Evolutionary conservation across 345 rosid species (phyloP), one percentile per base, ranked within the genome.

Genomic region (Citrus australasica): DNA sequence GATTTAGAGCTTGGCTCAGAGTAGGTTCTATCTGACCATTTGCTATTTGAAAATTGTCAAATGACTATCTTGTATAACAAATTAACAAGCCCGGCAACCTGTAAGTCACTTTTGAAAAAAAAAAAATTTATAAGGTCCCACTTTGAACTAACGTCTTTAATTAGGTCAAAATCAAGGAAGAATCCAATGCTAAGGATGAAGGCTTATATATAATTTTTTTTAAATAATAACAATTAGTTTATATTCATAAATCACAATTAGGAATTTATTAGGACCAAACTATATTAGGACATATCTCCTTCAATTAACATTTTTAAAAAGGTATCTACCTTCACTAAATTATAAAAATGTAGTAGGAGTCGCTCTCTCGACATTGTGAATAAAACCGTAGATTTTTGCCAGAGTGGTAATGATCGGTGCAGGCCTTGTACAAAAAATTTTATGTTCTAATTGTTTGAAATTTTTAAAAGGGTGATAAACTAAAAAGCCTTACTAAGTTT

Each of bases 161-260:
- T 25, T 25, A 65, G 63, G 58, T 59, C 33, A 33, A 33, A 33
- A 7, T 75, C n/a, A 67, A 27, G 61, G n/a, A 53, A 79, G 88
- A 76, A 85, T 83, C 90, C 86, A 38, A 83, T 46, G 84, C 66
- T 4, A 70, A 46, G 17, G 51, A 46, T 13, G 51, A 46, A 46
- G 16, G 16, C 51, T 13, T 46, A 7, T 35, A 37, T 37, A 4
- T 37, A 10, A 0, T 10, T 3, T 42, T 42, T 42, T 42, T 11
- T 2, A 37, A 11, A 42, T 46, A 46, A 46, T 13, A 3, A 46
- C 17, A 46, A 46, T 13, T 11, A 46, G 51, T 46, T 46, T 13
- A 3, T 46, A 46, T 46, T 46, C 51, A 46, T 46, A 13, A 46
- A 46, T 13, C 1, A 46, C 14, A 46, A 11, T 46, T 46, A 46